phyloP scores from a whole-genome alignment of 345 rosid genomes.

The Draba incana region DNA sequence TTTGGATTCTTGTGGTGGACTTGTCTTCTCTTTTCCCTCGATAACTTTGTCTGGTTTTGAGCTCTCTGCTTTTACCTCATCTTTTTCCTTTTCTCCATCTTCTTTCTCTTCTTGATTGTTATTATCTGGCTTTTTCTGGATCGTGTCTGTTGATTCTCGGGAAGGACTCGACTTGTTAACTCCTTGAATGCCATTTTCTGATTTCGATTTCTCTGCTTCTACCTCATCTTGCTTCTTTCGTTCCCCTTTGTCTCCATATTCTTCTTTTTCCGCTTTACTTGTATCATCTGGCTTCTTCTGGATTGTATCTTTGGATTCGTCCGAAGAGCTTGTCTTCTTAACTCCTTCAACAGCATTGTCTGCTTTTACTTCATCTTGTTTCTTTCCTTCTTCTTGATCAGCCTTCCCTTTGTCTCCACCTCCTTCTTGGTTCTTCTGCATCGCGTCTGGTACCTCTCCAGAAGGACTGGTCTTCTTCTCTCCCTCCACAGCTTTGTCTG shows the following conservation, averaged over 20 bases:
- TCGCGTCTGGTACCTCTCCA: not conserved
- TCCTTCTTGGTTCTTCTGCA: not conserved
- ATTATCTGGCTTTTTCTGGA: conserved; percentile 20
- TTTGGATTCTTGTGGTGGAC: conserved; percentile 17
- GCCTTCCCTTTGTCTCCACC: conserved; percentile 6
- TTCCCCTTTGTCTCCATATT: conserved; percentile 12
- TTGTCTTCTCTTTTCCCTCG: conserved; percentile 19
- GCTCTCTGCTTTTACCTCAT: conserved; percentile 20
- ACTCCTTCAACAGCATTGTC: conserved; percentile 6
- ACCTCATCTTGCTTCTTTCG: not conserved
- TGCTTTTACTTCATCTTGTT: not conserved
- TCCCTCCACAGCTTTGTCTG: conserved; percentile 8
- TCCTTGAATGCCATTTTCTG: conserved; percentile 8
- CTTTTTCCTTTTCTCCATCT: conserved; percentile 7
- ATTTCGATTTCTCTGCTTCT: not conserved
- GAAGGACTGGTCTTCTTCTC: not conserved
- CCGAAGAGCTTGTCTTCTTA: not conserved
- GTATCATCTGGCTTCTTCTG: not conserved
- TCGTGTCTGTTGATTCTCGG: not conserved
- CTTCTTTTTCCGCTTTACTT: conserved; percentile 5
- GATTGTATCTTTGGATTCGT: not conserved
- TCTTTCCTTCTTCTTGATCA: not conserved
- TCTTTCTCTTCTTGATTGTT: conserved; percentile 5
- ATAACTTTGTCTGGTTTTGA: not conserved
- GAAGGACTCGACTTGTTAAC: not conserved